Base-by-base conservation (phyloP, 176 grass and related monocot genomes). In the Chrysopogon serrulatus region DNA sequence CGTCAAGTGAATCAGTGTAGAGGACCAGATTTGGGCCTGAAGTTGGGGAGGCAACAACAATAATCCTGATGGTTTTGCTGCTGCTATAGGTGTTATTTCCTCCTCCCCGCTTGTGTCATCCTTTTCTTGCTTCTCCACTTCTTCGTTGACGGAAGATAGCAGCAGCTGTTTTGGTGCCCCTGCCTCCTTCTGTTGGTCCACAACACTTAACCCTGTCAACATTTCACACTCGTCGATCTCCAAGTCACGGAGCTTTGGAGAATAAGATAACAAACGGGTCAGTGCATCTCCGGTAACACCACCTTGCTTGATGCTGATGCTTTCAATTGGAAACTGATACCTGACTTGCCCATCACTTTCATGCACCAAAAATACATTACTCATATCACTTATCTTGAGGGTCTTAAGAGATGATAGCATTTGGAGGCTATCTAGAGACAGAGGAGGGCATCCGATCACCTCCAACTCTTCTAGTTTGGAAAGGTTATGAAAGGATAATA, bases 141-240 rank as follows among this genome's bases (percentile, higher is more conserved):
- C 16, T 66, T 56, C 23, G 2, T 8, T n/a, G 41, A 11, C 35
- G 15, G 5, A 16, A 48, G 10, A 3, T 16, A 40, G 9, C 3
- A 54, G 18, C 39, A 17, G 16, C 12, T 13, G 21, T 23, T 5
- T 0, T 0, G 26, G 6, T 3, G 30, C 8, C 10, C 2, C 12
- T 1, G 8, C 16, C 2, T 5, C 13, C 1, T 56, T 23, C 19
- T 24, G 19, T 3, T 57, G 19, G 21, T 1, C 45, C 21, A 10
- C 6, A 24, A 42, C 42, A 5, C n/a, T 33, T 0, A 80, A 2
- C 17, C 0, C 24, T 31, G 23, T 41, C 18, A 86, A 14, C 5
- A 56, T 56, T 3, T 12, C 0, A 41, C 84, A 87, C 0, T 3
- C 0, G 0, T 0, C 0, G 0, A 73, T 4, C 0, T 0, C 0